Evolutionary conservation across 2,329 filamentous ascomycete genomes (phyloP).

Genomic region (Teratosphaeria destructans): DNA sequence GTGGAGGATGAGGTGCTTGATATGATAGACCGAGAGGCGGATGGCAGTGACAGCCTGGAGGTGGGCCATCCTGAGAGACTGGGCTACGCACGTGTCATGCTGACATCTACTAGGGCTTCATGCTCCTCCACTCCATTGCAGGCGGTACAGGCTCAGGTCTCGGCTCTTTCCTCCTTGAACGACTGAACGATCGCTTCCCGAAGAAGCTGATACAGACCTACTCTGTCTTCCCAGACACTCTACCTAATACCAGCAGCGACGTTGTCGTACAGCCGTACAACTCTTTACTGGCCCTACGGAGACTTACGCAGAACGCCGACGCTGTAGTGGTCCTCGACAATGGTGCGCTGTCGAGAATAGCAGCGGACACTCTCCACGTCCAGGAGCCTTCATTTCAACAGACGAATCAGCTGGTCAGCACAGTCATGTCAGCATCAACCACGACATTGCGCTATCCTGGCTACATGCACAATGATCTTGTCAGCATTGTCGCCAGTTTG

Average conservation of each 20-base stretch:
- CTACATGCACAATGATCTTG: conserved; percentile 99
- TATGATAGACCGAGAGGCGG: conserved; percentile 97
- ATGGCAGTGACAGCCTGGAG: conserved; percentile 94
- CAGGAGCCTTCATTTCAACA: conserved; percentile 94
- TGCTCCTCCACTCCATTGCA: conserved; percentile 96
- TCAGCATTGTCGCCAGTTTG: conserved; percentile 88
- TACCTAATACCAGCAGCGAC: conserved; percentile 60
- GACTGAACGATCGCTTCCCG: conserved; percentile 92
- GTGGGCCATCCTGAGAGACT: conserved; percentile 31
- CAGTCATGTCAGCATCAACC: conserved; percentile 97
- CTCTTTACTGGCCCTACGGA: conserved; percentile 80
- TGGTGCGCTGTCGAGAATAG: conserved; percentile 83
- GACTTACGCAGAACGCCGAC: conserved; percentile 91
- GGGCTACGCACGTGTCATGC: not conserved
- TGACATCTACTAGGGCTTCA: conserved; percentile 59
- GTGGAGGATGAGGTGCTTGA: conserved; percentile 97
- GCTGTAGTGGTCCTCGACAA: conserved; percentile 97
- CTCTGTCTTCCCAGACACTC: conserved; percentile 89
- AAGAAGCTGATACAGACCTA: conserved; percentile 99
- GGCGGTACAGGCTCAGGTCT: conserved; percentile 94
- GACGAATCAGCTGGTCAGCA: conserved; percentile 90
- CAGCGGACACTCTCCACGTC: conserved; percentile 85
- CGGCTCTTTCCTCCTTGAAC: conserved; percentile 86
- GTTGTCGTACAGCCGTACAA: conserved; percentile 99
- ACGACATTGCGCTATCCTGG: conserved; percentile 93